Evolutionary conservation across 75 land plant genomes (phyloP), one percentile per base, ranked within the genome.

Genomic region (Chamaecyparis obtusa): DNA sequence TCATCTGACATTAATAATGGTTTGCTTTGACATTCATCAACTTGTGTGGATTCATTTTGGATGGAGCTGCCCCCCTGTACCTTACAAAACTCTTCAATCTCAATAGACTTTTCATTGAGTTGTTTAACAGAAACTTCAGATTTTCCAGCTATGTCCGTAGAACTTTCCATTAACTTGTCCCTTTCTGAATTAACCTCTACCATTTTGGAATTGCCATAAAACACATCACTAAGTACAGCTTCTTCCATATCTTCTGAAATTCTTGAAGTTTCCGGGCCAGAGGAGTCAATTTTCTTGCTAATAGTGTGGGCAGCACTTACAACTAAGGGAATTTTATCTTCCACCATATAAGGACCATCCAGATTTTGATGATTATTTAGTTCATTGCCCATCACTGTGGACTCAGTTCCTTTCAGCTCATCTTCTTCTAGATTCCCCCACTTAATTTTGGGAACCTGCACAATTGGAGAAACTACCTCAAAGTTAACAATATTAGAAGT

Each of bases 361-460:
- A 17, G 16, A 84, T 36, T 86, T 64, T 24, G 82, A 46, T 14
- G 27, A 7, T 88, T 57, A 27, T 24, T 24, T 51, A 46, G 55
- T 41, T 44, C 55, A 67, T 9, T 54, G 36, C 19, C 56, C 13
- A 37, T 72, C 69, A 75, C 57, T 39, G 35, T 46, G 8, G 48
- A 44, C 9, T 32, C 33, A 15, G 46, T 74, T 49, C 86, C 87
- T 21, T 44, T 83, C 37, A 88, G 74, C 37, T 86, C 91, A 43
- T 93, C 95, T 67, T 93, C 93, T 49, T 96, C 95, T 48, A 95
- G 84, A 90, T 96, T 91, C 35, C 94, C 97, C 95, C 97, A 93
- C 60, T 94, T 97, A 69, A 97, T 90, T 86, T 91, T 97, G 0
- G 92, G 92, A 87, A 90, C 85, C 77, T 88, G 76, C 39, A 78